Percentiles rank a stretch among this genome's conserved stretches.
These are phyloP conservation scores for Ophiostoma sp. DNA, from an alignment of 2,329 filamentous ascomycete genomes.

Conservation along the genomic window DNA sequence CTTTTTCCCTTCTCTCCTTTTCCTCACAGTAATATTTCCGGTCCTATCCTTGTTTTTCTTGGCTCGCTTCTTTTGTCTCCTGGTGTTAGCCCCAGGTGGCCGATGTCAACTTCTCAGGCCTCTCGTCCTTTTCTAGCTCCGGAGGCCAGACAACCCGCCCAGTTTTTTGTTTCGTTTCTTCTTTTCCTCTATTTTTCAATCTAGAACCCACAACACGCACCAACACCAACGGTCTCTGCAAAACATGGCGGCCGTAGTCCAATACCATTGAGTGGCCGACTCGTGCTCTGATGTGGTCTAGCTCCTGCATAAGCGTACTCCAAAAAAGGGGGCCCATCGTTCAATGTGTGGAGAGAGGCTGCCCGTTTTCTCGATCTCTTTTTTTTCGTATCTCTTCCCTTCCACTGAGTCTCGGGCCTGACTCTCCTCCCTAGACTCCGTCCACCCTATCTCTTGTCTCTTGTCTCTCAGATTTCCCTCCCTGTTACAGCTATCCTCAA, in stretches of 20 bases:
- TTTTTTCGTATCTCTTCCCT: neutral
- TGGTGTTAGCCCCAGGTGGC: neutral
- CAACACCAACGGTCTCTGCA: neutral
- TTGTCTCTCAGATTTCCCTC: neutral
- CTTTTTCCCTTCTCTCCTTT: conserved; percentile 13
- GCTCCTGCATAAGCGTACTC: conserved; percentile 16
- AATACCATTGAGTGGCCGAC: neutral
- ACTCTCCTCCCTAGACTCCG: neutral
- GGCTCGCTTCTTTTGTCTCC: neutral
- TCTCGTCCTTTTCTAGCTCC: neutral
- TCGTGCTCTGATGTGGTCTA: neutral
- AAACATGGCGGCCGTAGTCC: conserved; percentile 1
- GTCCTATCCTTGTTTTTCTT: conserved; percentile 5
- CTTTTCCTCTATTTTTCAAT: neutral
- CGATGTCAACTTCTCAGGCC: neutral
- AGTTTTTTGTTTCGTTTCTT: neutral
- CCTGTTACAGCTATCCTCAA: conserved; percentile 9
- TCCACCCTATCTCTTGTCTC: neutral
- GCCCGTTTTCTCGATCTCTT: neutral
- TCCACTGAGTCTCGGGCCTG: neutral
- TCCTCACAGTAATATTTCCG: neutral
- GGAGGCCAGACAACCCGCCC: conserved; percentile 7
- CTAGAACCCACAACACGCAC: neutral
- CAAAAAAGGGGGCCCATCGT: neutral
- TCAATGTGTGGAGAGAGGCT: neutral